Evolutionary conservation across 2,329 filamentous ascomycete species (phyloP), one percentile per base, ranked within the genome.

Genomic region (Shiraia bambusicola): DNA sequence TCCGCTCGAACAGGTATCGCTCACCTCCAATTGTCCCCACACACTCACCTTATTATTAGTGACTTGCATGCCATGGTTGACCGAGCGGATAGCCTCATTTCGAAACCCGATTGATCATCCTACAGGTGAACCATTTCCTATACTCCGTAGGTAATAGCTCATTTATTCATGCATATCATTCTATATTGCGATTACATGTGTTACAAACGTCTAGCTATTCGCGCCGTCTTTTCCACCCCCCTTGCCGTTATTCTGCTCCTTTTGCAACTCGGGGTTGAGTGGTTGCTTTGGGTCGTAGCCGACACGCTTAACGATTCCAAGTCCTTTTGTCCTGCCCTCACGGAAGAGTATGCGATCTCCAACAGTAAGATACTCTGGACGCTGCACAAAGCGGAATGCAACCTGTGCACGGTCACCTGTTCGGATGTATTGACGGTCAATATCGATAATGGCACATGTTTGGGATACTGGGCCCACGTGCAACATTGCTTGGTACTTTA

Each of bases 401-500:
- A 98, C 93, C 0, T 84, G 84, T 2, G 93, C 93, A n/a, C 92
- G 79, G 66, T 97, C 93, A 8, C 93, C 93, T 0, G 92, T 96
- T 6, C 93, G 83, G 52, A 98, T 96, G 59, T 91, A 93, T 17
- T 87, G 87, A n/a, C 92, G 84, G 65, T 98, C 93, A 53, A 98
- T 93, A 62, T 96, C 93, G 60, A 98, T 95, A 63, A 98, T 96
- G 9, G 90, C 84, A 63, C 93, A 98, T 0, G 93, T 98, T 72
- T 98, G 93, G 28, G 87, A 89, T 30, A 98, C 87, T 0, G 93
- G 88, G 0, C 93, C 93, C 4, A 98, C 91, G 59, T 98, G 93
- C 15, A 98, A 78, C 91, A 97, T 98, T 1, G 93, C 93, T 73
- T 98, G 93, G 55, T 98, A 98, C 59, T 90, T 92, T 0, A 84